Conservation (phyloP, 768 basidiomycete genomes). For the Suillus subaureus region DNA sequence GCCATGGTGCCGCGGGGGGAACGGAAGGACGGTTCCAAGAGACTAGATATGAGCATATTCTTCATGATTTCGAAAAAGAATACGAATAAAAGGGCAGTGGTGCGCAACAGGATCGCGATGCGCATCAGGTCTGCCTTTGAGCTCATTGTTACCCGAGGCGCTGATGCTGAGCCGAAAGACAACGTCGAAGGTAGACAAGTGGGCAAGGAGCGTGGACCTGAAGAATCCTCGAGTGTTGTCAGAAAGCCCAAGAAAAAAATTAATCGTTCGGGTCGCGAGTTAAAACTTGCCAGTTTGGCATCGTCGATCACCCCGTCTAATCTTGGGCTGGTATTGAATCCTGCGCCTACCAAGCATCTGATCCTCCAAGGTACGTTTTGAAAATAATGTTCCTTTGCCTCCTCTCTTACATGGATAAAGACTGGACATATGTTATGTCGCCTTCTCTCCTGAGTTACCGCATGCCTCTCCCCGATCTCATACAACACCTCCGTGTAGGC, state of each 20-base stretch:
- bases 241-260: constrained; percentile 1
- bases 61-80: constrained; percentile 13
- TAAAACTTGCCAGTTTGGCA: not conserved
- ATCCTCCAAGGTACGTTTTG: constrained; percentile 22
- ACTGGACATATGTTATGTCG: constrained; percentile 31
- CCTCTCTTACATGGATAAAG: constrained; percentile 11
- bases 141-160: constrained; percentile 7
- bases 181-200: not conserved
- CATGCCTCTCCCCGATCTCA: constrained; percentile 24
- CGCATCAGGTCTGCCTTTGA: constrained; percentile 9
- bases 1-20: not conserved
- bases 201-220: not conserved
- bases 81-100: constrained; percentile 9
- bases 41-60: constrained; percentile 4
- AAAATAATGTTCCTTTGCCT: not conserved
- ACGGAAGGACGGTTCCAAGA: not conserved
- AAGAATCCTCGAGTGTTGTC: not conserved
- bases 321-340: not conserved
- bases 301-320: not conserved
- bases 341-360: constrained; percentile 2
- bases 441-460: constrained; percentile 28
- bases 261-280: not conserved
- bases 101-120: constrained; percentile 10
- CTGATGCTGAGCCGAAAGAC: not conserved
- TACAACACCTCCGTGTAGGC: constrained; percentile 25